Evolutionary conservation across 805 yeast species (phyloP).

Genomic region (Candida patagonica): DNA sequence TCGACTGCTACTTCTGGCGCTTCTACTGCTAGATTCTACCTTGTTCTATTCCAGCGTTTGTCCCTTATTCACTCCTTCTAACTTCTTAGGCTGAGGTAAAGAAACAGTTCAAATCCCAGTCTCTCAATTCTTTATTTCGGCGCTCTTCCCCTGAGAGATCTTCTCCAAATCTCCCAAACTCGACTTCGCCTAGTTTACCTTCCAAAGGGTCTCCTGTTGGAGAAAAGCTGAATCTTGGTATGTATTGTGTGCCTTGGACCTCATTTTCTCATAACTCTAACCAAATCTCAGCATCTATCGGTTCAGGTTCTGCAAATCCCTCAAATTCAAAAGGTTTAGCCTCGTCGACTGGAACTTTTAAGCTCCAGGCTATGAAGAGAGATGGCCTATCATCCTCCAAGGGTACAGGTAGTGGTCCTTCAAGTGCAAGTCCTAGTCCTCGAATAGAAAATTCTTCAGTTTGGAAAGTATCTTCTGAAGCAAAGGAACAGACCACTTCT

Average conservation of each 20-base stretch:
- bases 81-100: too few species aligned
- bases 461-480: conserved; percentile 14
- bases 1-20: too few species aligned
- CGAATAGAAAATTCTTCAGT: conserved; percentile 14
- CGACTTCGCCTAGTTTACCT: conserved; percentile 4
- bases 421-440: conserved; percentile 14
- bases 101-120: conserved; percentile 31
- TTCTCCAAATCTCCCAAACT: neutral
- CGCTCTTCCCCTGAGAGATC: conserved; percentile 6
- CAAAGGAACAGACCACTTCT: neutral
- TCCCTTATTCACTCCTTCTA: too few species aligned
- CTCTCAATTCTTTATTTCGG: conserved; percentile 27
- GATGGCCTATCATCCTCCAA: conserved; percentile 6
- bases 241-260: neutral
- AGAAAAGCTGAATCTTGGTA: neutral
- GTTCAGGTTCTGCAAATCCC: conserved; percentile 11
- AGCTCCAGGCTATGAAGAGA: conserved; percentile 19
- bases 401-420: conserved; percentile 10
- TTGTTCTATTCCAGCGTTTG: too few species aligned
- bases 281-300: conserved; percentile 3
- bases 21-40: too few species aligned
- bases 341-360: conserved; percentile 22
- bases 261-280: neutral
- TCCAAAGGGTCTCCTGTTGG: conserved; percentile 11
- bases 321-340: conserved; percentile 11